These are phyloP conservation scores for Barnettozyma californica DNA, from an alignment of 805 yeast genomes.

Conservation along the genomic window DNA sequence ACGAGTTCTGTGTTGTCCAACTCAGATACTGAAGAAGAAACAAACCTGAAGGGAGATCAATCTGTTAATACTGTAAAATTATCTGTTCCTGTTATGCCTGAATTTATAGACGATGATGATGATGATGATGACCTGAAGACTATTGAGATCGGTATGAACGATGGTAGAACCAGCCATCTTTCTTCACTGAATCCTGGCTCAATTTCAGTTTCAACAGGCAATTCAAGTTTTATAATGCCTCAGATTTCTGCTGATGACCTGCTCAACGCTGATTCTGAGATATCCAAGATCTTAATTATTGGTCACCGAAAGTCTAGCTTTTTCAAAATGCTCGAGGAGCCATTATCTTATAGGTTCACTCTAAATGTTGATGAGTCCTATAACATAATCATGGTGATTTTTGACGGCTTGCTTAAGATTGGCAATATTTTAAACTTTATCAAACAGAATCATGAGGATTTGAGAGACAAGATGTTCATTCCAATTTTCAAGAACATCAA, in stretches of 20 bases:
- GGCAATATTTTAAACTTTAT: conserved; percentile 26
- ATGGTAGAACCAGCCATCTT: conserved; percentile 8
- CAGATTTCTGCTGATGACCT: conserved; percentile 6
- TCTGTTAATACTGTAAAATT: conserved; percentile 1
- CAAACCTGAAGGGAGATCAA: not conserved
- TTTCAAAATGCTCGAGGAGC: conserved; percentile 15
- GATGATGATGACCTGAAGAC: conserved; percentile 21
- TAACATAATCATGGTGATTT: conserved; percentile 19
- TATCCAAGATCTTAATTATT: conserved; percentile 20
- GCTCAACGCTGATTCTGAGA: not conserved
- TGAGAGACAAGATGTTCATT: conserved; percentile 16
- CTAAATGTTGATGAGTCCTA: conserved; percentile 14
- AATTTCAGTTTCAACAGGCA: not conserved
- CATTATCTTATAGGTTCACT: conserved; percentile 17
- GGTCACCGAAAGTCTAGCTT: conserved; percentile 21
- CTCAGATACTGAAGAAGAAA: conserved; percentile 26
- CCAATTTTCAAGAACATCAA: conserved; percentile 25
- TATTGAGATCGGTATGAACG: conserved; percentile 22
- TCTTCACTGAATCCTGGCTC: not conserved
- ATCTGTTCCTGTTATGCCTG: not conserved
- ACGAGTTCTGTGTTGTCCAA: conserved; percentile 26
- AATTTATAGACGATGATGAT: not conserved
- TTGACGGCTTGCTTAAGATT: conserved; percentile 26
- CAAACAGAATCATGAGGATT: conserved; percentile 10
- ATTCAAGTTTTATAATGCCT: conserved; percentile 20